Base-by-base conservation (phyloP, 2,329 filamentous ascomycete species). In the Colletotrichum melonis region DNA sequence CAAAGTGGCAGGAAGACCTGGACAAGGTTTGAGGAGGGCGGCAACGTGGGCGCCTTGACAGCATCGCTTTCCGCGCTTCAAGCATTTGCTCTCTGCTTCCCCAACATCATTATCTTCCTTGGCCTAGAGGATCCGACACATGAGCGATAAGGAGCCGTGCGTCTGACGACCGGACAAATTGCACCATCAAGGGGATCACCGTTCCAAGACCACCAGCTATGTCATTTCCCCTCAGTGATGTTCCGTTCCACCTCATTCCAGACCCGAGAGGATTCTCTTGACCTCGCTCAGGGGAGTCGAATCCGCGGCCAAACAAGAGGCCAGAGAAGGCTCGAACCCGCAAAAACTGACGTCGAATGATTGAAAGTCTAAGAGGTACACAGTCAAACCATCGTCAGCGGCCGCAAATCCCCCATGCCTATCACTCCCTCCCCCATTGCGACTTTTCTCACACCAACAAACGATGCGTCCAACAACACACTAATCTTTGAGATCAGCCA, bases 311-410 rank as follows among this genome's bases (percentile, higher is more conserved):
- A 42, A 16, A 49, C 19, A 49, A n/a, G 19, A n/a, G 19, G 16
- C 11, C 54, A 28, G 65, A 63, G n/a, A 28, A 14, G 28, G 14
- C 24, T 30, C 35, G 24, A 67, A 58, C 54, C 54, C 54, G 59
- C 42, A 63, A 63, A 63, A 63, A 54, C 65, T 59, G 69, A 73
- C 70, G 55, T 70, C 60, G 35, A 56, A 38, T 11, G 32, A 12
- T 35, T 32, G 32, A 12, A 35, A 35, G 32, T 56, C 32, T 42
- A 3, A 24, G 42, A 32, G 3, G 42, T 49, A 19, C 19, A 1
- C 42, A 49, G 42, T n/a, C 42, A n/a, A n/a, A 49, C 42, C 42
- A 7, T 64, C 66, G 46, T 70, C 30, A 59, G 28, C 60, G 49
- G n/a, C 46, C 49, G 60, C 49, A 73, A 66, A 71, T 49, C 9